These are phyloP conservation scores for Kitagawia praeruptora DNA, from an alignment of 129 eudicot species.

Conservation along the genomic window DNA sequence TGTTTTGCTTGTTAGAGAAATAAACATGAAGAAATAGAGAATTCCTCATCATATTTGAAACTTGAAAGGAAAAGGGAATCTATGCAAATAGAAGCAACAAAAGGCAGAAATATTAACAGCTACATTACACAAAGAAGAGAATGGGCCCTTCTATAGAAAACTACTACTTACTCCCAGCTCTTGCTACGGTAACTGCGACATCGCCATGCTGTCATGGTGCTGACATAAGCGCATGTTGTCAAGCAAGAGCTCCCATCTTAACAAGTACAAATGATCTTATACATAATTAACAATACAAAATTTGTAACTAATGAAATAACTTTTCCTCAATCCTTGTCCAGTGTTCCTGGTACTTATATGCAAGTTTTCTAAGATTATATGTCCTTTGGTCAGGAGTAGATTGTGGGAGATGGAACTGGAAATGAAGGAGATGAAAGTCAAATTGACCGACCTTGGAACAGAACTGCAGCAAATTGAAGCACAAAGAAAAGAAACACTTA, in stretches of 20 bases:
- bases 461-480: constrained; percentile 58
- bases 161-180: background rate
- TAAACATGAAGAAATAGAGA: background rate
- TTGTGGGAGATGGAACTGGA: constrained; percentile 66
- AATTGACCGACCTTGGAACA: constrained; percentile 54
- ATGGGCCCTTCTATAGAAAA: background rate
- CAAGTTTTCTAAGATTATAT: constrained; percentile 1
- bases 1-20: background rate
- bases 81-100: background rate
- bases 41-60: background rate
- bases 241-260: background rate
- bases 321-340: background rate
- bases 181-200: background rate
- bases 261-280: background rate
- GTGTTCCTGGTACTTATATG: background rate
- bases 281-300: background rate
- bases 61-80: background rate
- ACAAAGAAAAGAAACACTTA: constrained; percentile 46
- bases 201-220: background rate
- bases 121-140: background rate
- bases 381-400: constrained; percentile 46
- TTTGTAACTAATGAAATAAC: background rate
- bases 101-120: background rate
- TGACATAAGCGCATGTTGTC: background rate
- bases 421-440: constrained; percentile 75